These are phyloP conservation scores for Cyclospora cayetanensis DNA, from an alignment of 169 alveolate genomes.

Conservation along the genomic window DNA sequence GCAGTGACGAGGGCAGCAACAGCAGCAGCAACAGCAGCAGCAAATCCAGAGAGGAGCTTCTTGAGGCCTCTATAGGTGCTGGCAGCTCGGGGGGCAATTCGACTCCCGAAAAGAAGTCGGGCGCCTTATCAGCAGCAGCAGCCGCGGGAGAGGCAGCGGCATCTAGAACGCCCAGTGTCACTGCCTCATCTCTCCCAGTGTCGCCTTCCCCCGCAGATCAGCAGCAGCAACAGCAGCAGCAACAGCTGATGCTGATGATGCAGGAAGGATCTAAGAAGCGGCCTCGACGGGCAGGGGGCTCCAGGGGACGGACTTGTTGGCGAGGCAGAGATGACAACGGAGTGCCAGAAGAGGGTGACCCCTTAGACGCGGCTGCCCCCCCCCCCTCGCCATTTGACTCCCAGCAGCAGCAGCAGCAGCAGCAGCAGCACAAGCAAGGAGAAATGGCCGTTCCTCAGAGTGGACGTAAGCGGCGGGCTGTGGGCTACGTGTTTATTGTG, in stretches of 20 bases:
- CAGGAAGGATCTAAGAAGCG: not conserved
- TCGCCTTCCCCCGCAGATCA: no score
- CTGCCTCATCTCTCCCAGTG: no score
- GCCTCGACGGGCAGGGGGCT: not conserved
- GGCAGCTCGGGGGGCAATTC: not conserved
- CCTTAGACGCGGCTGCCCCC: not conserved
- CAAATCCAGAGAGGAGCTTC: not conserved
- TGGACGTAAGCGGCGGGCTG: not conserved
- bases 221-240: slow-evolving; percentile 12
- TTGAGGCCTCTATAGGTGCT: not conserved
- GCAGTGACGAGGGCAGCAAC: not conserved
- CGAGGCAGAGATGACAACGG: not conserved
- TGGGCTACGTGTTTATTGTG: not conserved
- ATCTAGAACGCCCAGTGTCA: no score
- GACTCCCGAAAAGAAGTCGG: not conserved
- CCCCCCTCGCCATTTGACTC: not conserved
- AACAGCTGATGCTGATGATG: slow-evolving; percentile 1
- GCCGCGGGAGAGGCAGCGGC: not conserved
- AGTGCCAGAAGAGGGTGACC: not conserved
- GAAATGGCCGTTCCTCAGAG: not conserved
- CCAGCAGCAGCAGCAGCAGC: slow-evolving; percentile 8
- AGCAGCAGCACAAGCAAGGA: slow-evolving; percentile 25
- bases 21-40: slow-evolving; percentile 4
- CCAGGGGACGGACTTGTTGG: not conserved
- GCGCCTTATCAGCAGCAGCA: slow-evolving; percentile 32